Evolutionary conservation across 2,329 filamentous ascomycete genomes (phyloP).

Genomic region (Cladophialophora carrionii): DNA sequence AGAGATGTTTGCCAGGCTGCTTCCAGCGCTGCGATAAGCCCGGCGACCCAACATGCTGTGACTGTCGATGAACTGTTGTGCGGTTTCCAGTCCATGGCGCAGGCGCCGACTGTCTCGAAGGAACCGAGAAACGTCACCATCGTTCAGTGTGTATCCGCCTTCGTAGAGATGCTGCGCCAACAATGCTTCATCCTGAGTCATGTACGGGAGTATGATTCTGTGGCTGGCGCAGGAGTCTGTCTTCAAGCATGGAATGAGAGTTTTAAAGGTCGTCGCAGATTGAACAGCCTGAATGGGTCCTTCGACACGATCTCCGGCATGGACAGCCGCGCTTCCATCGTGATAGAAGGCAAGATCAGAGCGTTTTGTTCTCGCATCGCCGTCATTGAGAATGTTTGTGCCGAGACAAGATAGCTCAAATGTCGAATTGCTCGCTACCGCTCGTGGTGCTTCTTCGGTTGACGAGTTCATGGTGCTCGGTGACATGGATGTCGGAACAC

Average conservation of each 20-base stretch:
- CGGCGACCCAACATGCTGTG: background rate
- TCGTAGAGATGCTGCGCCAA: constrained; percentile 9
- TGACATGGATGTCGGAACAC: constrained; percentile 5
- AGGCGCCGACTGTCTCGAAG: constrained; percentile 19
- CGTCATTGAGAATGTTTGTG: background rate
- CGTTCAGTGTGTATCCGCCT: constrained; percentile 12
- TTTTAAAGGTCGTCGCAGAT: background rate
- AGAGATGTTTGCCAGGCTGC: constrained; percentile 26
- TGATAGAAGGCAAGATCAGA: background rate
- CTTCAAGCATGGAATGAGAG: constrained; percentile 1
- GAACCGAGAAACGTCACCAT: constrained; percentile 24
- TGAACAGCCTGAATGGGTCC: background rate
- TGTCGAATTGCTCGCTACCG: background rate
- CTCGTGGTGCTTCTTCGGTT: background rate
- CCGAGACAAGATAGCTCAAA: background rate
- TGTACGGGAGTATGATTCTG: background rate
- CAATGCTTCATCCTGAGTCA: constrained; percentile 5
- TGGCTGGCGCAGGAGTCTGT: background rate
- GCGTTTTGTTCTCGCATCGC: background rate
- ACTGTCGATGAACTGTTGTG: background rate
- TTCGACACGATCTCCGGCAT: background rate
- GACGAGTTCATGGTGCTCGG: constrained; percentile 3
- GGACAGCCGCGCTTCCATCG: background rate
- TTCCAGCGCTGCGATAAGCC: constrained; percentile 15
- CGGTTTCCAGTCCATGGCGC: constrained; percentile 1